Evolutionary conservation across 441 rosid genomes (phyloP), one percentile per base, ranked within the genome.

Genomic region (Aquilaria agallochum): DNA sequence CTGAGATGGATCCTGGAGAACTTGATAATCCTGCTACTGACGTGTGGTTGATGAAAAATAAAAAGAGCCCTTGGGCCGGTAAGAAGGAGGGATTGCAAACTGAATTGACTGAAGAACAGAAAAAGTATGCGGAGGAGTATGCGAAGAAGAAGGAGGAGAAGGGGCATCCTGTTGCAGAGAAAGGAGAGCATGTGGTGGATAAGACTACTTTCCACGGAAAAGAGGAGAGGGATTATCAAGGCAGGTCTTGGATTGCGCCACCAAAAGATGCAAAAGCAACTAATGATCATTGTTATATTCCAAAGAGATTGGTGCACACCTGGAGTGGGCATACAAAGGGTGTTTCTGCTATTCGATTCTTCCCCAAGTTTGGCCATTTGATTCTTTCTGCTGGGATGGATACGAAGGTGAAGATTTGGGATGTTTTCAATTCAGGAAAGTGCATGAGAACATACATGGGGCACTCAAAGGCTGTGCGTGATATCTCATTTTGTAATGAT

Each of bases 371-470:
- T 13, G 98, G 99, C 2, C 99, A 95, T 82, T 87, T 95, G 74
- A 89, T 95, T 70, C 97, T 95, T 62, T 95, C 99, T 9, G 98
- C 97, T 6, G 98, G 98, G 62, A 85, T 90, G 97, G 99, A 95
- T 70, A 75, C 81, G 4, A 95, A 95, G 73, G 98, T 95, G 69
- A 95, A 92, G 92, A 95, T 95, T 54, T 95, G 99, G 99, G 99
- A 95, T 79, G 99, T 95, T 67, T 83, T 83, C 53, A 92, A 95
- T 76, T 90, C 96, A 2, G 96, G 99, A 12, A 90, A 95, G 77
- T 95, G 99, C 76, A 95, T 90, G 99, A 85, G 97, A 72, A 95
- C 99, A 68, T 95, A 89, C 67, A 95, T 92, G 99, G 97, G 98
- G 54, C 99, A 95, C 66, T 80, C 89, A 11, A 88, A 88, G 76